Evolutionary conservation across 805 yeast genomes (phyloP).

Genomic region (Kodamaea leandrae): DNA sequence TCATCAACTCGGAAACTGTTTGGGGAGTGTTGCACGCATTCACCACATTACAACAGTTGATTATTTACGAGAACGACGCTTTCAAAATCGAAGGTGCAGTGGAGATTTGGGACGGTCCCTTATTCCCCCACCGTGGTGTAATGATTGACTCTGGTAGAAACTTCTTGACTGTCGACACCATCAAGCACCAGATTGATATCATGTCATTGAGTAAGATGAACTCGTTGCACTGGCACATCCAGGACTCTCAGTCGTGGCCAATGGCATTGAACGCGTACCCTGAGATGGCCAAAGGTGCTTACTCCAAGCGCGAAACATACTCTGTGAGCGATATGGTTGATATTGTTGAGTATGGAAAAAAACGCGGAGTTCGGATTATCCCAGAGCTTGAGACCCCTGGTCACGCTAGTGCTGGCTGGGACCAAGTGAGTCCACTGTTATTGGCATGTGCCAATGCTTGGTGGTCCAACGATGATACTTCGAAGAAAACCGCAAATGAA

Average conservation of each 20-base stretch:
- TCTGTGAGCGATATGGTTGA: conserved; percentile 23
- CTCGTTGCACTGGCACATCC: conserved; percentile 41
- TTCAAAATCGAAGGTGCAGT: conserved; percentile 34
- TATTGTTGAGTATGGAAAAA: conserved; percentile 31
- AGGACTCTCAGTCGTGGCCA: conserved; percentile 44
- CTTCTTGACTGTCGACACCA: conserved; percentile 23
- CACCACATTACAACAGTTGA: conserved; percentile 38
- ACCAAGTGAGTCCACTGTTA: conserved; percentile 26
- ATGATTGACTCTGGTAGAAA: conserved; percentile 41
- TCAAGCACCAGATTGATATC: conserved; percentile 36
- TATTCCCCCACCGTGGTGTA: conserved; percentile 39
- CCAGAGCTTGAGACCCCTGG: conserved; percentile 46
- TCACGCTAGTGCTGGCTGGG: conserved; percentile 41
- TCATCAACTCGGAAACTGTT: conserved; percentile 28
- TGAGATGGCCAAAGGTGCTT: conserved; percentile 39
- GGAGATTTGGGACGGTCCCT: conserved; percentile 32
- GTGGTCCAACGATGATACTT: conserved; percentile 24
- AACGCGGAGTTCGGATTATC: conserved; percentile 37
- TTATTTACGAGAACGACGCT: conserved; percentile 24
- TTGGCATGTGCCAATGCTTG: conserved; percentile 31
- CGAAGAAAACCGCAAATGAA: conserved; percentile 28
- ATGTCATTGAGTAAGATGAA: conserved; percentile 40
- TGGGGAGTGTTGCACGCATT: conserved; percentile 46
- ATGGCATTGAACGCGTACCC: conserved; percentile 30
- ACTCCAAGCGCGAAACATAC: conserved; percentile 30